Evolutionary conservation across 1,139 yeast genomes (phyloP).

Genomic region (Pichia sp.): DNA sequence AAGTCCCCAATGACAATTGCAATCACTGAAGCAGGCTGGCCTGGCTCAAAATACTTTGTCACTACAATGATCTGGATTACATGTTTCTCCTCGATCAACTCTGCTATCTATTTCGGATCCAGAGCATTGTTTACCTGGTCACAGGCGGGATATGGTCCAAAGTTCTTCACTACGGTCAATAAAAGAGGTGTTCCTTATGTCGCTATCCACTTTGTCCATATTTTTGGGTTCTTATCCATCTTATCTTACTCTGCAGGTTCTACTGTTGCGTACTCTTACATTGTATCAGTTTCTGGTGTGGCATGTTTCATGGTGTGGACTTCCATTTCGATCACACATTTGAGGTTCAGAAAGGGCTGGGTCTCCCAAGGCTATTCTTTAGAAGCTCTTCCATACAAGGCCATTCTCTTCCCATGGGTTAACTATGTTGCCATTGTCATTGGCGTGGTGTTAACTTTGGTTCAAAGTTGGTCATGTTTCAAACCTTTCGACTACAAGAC

Average conservation of each 20-base stretch:
- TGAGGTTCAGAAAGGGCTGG: conserved; percentile 53
- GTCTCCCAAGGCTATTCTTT: conserved; percentile 42
- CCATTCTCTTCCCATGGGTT: conserved; percentile 50
- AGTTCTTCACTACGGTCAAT: conserved; percentile 40
- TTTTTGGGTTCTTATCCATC: conserved; percentile 48
- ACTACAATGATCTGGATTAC: conserved; percentile 50
- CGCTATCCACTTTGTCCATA: conserved; percentile 46
- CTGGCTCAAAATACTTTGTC: conserved; percentile 46
- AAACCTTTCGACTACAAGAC: conserved; percentile 57
- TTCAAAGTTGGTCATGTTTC: conserved; percentile 68
- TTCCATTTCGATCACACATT: conserved; percentile 40
- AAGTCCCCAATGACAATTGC: conserved; percentile 57
- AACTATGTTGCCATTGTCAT: conserved; percentile 49
- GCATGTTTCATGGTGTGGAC: conserved; percentile 57
- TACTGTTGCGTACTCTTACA: conserved; percentile 48
- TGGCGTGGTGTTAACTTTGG: conserved; percentile 52
- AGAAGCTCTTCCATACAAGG: conserved; percentile 51
- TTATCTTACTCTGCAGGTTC: conserved; percentile 52
- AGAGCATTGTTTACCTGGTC: conserved; percentile 51
- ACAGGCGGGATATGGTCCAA: conserved; percentile 48
- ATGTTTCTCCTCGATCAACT: conserved; percentile 52
- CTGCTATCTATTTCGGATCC: conserved; percentile 50
- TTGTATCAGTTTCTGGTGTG: conserved; percentile 53
- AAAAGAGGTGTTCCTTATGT: conserved; percentile 48
- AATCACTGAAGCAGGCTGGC: conserved; percentile 53